A percentile compares a stretch with the other conserved stretches of the same genome.
These are phyloP conservation scores for Colletotrichum noveboracense DNA, from an alignment of 2,329 filamentous ascomycete species.

Conservation along the genomic window DNA sequence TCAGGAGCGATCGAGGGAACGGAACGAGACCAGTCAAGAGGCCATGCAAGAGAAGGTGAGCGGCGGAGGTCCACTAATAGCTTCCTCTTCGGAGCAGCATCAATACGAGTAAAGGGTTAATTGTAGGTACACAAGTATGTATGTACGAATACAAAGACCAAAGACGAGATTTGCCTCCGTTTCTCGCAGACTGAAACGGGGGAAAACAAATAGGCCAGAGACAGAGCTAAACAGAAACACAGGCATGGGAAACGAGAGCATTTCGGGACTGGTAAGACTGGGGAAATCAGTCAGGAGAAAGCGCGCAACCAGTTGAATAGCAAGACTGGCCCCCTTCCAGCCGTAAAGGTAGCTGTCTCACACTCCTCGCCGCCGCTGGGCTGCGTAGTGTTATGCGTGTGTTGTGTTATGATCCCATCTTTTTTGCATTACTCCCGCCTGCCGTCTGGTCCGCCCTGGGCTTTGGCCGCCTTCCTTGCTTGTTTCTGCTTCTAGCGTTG, in stretches of 20 bases:
- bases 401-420: constrained; percentile 2
- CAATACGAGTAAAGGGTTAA: constrained; percentile 1
- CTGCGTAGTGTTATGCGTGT: neutral
- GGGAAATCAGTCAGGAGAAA: neutral
- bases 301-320: constrained; percentile 9
- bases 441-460: neutral
- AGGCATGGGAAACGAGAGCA: neutral
- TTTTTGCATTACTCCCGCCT: neutral
- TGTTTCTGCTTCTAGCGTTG: constrained; percentile 16
- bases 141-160: neutral
- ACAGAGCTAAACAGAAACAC: neutral
- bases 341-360: constrained; percentile 11
- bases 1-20: neutral
- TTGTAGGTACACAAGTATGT: neutral
- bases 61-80: constrained; percentile 11
- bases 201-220: constrained; percentile 3
- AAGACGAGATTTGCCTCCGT: constrained; percentile 2
- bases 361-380: neutral
- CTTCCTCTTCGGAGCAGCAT: neutral
- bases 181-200: neutral
- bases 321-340: neutral
- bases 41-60: neutral
- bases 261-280: constrained; percentile 17
- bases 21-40: neutral
- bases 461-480: constrained; percentile 12